Percentiles rank a stretch among this genome's conserved stretches.
Conservation (phyloP, 169 alveolate species). For the Cryptosporidium viatorum region DNA sequence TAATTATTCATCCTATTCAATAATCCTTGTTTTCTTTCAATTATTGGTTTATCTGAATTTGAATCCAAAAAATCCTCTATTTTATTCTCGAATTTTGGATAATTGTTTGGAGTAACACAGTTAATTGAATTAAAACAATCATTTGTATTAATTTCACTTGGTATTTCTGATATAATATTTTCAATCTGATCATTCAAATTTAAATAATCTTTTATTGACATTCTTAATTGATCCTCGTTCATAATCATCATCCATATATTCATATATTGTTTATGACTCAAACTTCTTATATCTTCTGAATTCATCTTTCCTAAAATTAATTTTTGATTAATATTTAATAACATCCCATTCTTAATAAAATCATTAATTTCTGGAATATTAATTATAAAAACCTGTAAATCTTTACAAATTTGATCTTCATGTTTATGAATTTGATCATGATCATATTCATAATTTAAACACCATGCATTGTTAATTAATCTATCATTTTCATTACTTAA, state of each 20-base stretch:
- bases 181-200: background rate
- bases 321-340: background rate
- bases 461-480: background rate
- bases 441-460: background rate
- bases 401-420: background rate
- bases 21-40: background rate
- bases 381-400: slow-evolving; percentile 2
- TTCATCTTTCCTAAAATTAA: background rate
- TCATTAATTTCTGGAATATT: slow-evolving; percentile 37
- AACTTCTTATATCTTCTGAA: background rate
- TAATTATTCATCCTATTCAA: background rate
- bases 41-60: background rate
- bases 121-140: slow-evolving; percentile 4
- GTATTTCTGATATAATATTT: slow-evolving; percentile 19
- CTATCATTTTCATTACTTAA: background rate
- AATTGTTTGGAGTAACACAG: slow-evolving; percentile 21
- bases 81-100: background rate
- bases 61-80: background rate
- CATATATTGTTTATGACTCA: slow-evolving; percentile 35
- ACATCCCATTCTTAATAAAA: slow-evolving; percentile 26
- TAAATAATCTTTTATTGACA: slow-evolving; percentile 48
- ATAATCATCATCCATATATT: slow-evolving; percentile 44
- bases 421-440: background rate
- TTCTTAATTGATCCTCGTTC: slow-evolving; percentile 41
- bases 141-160: slow-evolving; percentile 20